phyloP scores from a whole-genome alignment of 2,329 filamentous ascomycete genomes.

The Claviceps pusilla region DNA sequence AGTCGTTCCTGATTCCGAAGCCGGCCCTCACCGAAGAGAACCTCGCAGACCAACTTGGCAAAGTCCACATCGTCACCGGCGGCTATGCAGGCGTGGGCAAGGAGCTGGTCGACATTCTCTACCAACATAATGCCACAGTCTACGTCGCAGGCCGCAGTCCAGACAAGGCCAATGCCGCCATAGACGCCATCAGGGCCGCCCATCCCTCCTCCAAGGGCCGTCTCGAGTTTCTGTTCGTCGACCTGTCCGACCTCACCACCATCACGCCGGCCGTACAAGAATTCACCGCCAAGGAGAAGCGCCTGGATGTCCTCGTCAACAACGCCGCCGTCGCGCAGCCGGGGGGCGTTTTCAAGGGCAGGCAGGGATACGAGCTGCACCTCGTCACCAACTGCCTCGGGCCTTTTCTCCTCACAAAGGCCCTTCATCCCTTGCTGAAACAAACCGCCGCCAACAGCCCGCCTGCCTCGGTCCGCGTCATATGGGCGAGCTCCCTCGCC shows the following conservation, averaged over 20 bases:
- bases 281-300: slow-evolving; percentile 16
- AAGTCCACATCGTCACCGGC: slow-evolving; percentile 37
- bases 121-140: slow-evolving; percentile 37
- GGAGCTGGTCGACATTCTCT: slow-evolving; percentile 38
- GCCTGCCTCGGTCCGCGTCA: slow-evolving; percentile 3
- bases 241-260: slow-evolving; percentile 25
- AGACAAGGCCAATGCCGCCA: slow-evolving; percentile 29
- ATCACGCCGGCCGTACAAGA: slow-evolving; percentile 17
- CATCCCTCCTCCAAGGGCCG: slow-evolving; percentile 23
- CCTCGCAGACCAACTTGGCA: slow-evolving; percentile 3
- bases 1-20: slow-evolving; percentile 4
- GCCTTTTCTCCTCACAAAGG: slow-evolving; percentile 4
- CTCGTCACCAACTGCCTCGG: slow-evolving; percentile 1
- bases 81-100: slow-evolving; percentile 31
- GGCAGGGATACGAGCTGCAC: slow-evolving; percentile 27
- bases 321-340: slow-evolving; percentile 30
- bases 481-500: slow-evolving; percentile 3
- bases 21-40: slow-evolving; percentile 4
- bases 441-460: slow-evolving; percentile 2
- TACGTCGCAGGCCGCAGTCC: slow-evolving; percentile 36
- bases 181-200: slow-evolving; percentile 25
- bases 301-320: slow-evolving; percentile 27
- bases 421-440: slow-evolving; percentile 1
- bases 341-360: slow-evolving; percentile 24
- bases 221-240: slow-evolving; percentile 30